Base-by-base conservation (phyloP, 2,329 filamentous ascomycete genomes). In the Mycosphaerella sp. region DNA sequence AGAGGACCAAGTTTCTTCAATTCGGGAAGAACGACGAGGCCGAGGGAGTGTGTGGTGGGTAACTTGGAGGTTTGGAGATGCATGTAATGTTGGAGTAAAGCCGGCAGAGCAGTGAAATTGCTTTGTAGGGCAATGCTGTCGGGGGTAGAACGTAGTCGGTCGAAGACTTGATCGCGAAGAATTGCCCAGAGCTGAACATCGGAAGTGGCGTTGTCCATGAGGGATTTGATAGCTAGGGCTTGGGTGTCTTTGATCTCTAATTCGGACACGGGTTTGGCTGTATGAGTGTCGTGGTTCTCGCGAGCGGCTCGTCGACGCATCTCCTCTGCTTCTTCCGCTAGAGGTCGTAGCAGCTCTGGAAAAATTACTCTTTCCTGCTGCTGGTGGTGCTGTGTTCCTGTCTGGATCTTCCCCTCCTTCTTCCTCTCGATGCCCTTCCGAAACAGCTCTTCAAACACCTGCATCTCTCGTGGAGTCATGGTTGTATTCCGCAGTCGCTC, bases 181-280 rank as follows among this genome's bases (percentile, higher is more conserved):
- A 85, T 67, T 6, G 79, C 66, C 85, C 86, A 89, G 8, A 89
- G 71, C 44, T 80, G 79, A 16, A 75, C 69, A 59, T 90, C 86
- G 0, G 79, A 79, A 52, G 71, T 59, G 14, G 82, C 82, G 1
- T 61, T 64, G 9, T 71, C 67, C 70, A 90, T 78, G 35, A 79
- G 61, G 5, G 59, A 56, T 55, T 79, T 76, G 7, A 88, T 74
- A 8, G 79, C 71, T 18, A 41, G 28, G 9, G 47, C 49, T 16
- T 50, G 52, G 13, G 40, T 32, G 39, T 54, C 52, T 28, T 50
- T 50, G 43, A 54, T 54, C 18, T 54, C 47, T 8, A 50, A 25
- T 12, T 44, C 42, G 16, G 27, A 25, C 12, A 44, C 16, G 27
- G 35, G 34, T 16, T n/a, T 32, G 7, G 10, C 17, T 17, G 17